Evolutionary conservation across 2,329 filamentous ascomycete genomes (phyloP).

Genomic region (Thelonectria rubi): DNA sequence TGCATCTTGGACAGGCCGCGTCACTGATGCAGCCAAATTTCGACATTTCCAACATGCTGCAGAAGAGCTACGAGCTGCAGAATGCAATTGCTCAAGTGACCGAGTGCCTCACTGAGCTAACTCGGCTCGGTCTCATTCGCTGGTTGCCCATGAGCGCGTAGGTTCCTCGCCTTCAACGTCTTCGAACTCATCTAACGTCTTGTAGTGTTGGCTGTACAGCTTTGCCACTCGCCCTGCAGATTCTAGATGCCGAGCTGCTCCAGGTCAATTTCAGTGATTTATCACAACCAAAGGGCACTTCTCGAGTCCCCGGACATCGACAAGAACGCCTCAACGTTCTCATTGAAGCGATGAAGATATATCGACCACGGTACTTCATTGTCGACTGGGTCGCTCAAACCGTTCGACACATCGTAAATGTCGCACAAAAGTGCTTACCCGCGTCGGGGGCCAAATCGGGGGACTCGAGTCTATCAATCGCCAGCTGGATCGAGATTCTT

Average conservation of each 20-base stretch:
- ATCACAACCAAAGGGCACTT: background rate
- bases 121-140: slow-evolving; percentile 27
- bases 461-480: background rate
- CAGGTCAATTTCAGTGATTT: slow-evolving; percentile 20
- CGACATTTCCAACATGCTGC: slow-evolving; percentile 13
- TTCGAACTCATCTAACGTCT: rapidly evolving
- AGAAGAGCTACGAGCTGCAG: slow-evolving; percentile 38
- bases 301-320: slow-evolving; percentile 14
- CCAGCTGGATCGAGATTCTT: slow-evolving; percentile 33
- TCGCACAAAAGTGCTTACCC: slow-evolving; percentile 27
- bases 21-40: slow-evolving; percentile 15
- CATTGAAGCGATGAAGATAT: slow-evolving; percentile 37
- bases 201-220: slow-evolving; percentile 38
- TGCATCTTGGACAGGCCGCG: slow-evolving; percentile 29
- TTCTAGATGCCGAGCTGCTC: slow-evolving; percentile 37
- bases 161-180: background rate
- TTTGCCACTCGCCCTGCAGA: slow-evolving; percentile 33
- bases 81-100: slow-evolving; percentile 35
- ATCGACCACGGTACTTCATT: slow-evolving; percentile 35
- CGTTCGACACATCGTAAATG: slow-evolving; percentile 33
- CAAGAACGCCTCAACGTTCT: slow-evolving; percentile 37
- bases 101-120: slow-evolving; percentile 35
- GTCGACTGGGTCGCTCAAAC: slow-evolving; percentile 38
- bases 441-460: background rate
- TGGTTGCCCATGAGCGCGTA: slow-evolving; percentile 42